Percentiles rank a stretch among this genome's conserved stretches.
Evolutionary conservation across 768 basidiomycete genomes (phyloP).

Genomic region (Rhodotorula babjevae): DNA sequence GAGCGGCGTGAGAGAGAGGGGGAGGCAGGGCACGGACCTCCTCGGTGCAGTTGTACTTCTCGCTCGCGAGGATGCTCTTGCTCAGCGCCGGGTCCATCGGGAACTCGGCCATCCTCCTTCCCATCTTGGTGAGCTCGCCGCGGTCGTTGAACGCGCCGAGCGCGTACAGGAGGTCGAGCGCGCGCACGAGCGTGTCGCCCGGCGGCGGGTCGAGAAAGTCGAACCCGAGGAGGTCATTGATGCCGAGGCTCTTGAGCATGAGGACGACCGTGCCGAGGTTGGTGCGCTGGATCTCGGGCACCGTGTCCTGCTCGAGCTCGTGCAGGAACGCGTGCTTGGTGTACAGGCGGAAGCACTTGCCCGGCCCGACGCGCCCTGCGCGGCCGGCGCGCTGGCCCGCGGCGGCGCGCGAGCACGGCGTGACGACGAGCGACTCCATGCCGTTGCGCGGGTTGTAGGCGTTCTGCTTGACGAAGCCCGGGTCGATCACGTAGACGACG

Average conservation of each 20-base stretch:
- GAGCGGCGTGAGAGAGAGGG: not conserved
- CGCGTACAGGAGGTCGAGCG: conserved; percentile 87
- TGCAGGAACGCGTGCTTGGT: conserved; percentile 98
- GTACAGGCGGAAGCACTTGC: conserved; percentile 95
- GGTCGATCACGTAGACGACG: conserved; percentile 98
- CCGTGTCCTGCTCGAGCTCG: conserved; percentile 92
- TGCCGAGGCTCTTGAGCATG: conserved; percentile 89
- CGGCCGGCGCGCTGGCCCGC: conserved; percentile 95
- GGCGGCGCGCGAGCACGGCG: conserved; percentile 94
- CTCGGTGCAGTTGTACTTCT: conserved; percentile 88
- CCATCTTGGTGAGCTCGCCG: conserved; percentile 94
- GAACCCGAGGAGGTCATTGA: conserved; percentile 96
- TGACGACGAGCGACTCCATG: conserved; percentile 93
- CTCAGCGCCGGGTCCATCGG: conserved; percentile 87
- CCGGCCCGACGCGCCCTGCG: conserved; percentile 95
- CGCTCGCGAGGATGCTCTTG: conserved; percentile 92
- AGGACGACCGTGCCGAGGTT: conserved; percentile 94
- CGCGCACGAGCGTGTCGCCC: conserved; percentile 93
- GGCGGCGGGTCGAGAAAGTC: conserved; percentile 99
- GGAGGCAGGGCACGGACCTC: conserved; percentile 65
- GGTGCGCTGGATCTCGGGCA: conserved; percentile 98
- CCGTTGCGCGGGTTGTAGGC: conserved; percentile 97
- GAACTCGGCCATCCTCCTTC: conserved; percentile 96
- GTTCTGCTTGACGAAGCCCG: conserved; percentile 98
- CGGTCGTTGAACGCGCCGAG: conserved; percentile 92